Conservation (phyloP, 305 asterid genomes). For the Fraxinus xanthoxyloides region DNA sequence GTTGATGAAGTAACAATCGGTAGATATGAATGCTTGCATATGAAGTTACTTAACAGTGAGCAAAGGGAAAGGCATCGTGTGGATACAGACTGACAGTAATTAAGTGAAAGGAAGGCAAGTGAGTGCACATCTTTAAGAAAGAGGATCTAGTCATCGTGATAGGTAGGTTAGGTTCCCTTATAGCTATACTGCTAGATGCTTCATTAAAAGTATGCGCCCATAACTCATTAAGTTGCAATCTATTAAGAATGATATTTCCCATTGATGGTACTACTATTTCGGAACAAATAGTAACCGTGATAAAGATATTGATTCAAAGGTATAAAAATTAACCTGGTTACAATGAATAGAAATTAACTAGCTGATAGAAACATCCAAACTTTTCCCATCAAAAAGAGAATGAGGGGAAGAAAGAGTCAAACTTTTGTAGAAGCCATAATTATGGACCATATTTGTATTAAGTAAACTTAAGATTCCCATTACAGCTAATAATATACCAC, state of each 20-base stretch:
- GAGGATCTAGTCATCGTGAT: neutral
- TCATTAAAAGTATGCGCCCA: neutral
- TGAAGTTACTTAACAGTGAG: neutral
- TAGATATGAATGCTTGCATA: neutral
- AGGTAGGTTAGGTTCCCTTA: neutral
- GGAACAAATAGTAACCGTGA: neutral
- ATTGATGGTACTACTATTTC: neutral
- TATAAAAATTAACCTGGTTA: neutral
- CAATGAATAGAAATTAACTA: neutral
- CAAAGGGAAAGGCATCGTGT: neutral
- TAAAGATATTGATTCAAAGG: neutral
- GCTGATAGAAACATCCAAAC: neutral
- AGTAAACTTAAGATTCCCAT: neutral
- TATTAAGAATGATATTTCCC: neutral
- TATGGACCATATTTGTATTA: neutral
- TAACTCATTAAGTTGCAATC: neutral
- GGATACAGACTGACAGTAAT: neutral
- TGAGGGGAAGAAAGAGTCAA: neutral
- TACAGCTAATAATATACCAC: constrained; percentile 44
- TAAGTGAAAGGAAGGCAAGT: neutral
- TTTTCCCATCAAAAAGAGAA: constrained; percentile 1
- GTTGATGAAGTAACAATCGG: neutral
- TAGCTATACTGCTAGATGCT: neutral
- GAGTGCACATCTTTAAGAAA: neutral
- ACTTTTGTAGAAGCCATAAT: neutral